These are phyloP conservation scores for Tolypocladium ovalisporum DNA, from an alignment of 2,329 filamentous ascomycete species.

Conservation along the genomic window DNA sequence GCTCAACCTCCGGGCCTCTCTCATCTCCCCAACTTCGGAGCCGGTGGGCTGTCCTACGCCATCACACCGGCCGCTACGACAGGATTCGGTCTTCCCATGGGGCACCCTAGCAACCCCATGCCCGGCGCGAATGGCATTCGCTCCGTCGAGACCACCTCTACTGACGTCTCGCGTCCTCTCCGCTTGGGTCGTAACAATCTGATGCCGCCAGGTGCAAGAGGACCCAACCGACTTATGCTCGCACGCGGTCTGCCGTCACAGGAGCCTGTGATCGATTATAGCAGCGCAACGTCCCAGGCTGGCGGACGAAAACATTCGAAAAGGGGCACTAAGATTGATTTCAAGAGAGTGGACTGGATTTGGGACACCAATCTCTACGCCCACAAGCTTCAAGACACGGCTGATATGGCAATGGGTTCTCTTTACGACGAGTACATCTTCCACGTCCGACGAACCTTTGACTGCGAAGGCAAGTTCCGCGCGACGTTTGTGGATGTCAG, in stretches of 20 bases:
- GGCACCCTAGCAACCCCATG: neutral
- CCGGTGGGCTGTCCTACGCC: neutral
- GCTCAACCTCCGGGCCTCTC: neutral
- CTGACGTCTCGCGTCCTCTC: neutral
- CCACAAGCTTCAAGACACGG: slow-evolving; percentile 44
- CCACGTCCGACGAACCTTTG: slow-evolving; percentile 71
- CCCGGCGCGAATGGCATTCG: neutral
- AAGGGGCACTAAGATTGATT: slow-evolving; percentile 22
- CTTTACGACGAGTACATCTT: slow-evolving; percentile 74
- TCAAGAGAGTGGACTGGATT: slow-evolving; percentile 42
- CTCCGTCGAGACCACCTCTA: neutral
- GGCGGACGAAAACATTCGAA: slow-evolving; percentile 10
- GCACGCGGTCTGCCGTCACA: neutral
- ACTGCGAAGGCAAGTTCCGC: slow-evolving; percentile 73
- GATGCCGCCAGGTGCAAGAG: neutral
- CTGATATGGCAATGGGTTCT: slow-evolving; percentile 30
- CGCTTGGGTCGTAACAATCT: neutral
- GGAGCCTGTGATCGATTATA: neutral
- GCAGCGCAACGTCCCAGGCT: neutral
- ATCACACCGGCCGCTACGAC: neutral
- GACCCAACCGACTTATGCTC: neutral
- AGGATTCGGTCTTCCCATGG: neutral
- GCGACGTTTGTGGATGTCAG: slow-evolving; percentile 71
- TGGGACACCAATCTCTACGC: slow-evolving; percentile 40
- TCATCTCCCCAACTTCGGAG: neutral